These are phyloP conservation scores for Metarhizium humberi DNA, from an alignment of 2,329 filamentous ascomycete species.

Conservation along the genomic window DNA sequence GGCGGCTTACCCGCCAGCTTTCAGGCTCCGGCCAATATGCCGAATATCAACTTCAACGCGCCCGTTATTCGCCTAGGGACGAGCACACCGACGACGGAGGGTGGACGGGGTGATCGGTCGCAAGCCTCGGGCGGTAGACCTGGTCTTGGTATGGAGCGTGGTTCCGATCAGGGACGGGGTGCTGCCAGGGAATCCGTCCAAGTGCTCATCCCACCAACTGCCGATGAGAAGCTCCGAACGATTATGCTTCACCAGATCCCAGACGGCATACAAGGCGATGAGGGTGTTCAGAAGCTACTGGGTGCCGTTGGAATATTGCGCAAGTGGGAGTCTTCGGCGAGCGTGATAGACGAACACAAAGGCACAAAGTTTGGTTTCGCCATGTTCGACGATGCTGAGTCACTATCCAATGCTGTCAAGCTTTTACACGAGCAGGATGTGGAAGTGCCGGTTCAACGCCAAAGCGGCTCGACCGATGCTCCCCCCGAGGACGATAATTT, in stretches of 20 bases:
- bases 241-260: conserved; percentile 85
- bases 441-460: conserved; percentile 72
- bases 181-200: conserved; percentile 60
- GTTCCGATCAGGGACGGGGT: conserved; percentile 57
- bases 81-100: conserved; percentile 44
- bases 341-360: conserved; percentile 56
- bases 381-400: conserved; percentile 86
- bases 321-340: conserved; percentile 72
- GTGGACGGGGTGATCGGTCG: conserved; percentile 33
- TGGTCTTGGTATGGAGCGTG: conserved; percentile 53
- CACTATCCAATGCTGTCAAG: conserved; percentile 75
- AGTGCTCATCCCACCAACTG: conserved; percentile 69
- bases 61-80: conserved; percentile 92
- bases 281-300: conserved; percentile 70
- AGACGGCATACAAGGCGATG: conserved; percentile 66
- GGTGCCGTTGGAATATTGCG: conserved; percentile 67
- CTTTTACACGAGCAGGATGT: conserved; percentile 75
- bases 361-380: conserved; percentile 88
- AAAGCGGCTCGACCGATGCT: conserved; percentile 39
- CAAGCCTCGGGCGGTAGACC: conserved; percentile 25
- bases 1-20: conserved; percentile 75
- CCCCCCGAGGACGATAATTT: conserved; percentile 34
- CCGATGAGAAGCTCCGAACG: conserved; percentile 84
- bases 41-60: conserved; percentile 96
- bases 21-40: conserved; percentile 82